These are phyloP conservation scores for Populus hybrid DNA, from an alignment of 441 rosid genomes.

Conservation along the genomic window DNA sequence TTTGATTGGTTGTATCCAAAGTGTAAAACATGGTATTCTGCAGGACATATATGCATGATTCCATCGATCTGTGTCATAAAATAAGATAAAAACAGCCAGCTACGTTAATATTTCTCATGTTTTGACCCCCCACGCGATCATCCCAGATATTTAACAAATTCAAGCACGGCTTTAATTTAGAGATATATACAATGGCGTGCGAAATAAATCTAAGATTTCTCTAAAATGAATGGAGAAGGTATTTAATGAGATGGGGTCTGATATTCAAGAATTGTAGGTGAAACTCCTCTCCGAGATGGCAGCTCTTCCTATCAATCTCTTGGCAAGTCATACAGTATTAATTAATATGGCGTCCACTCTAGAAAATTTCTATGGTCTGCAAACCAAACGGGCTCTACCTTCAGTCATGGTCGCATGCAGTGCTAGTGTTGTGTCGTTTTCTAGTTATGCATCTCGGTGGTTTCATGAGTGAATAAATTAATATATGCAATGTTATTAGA, in stretches of 20 bases:
- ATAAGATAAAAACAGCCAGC: too few species aligned
- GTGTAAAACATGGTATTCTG: background rate
- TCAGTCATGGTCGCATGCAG: too few species aligned
- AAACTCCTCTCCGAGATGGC: conserved; percentile 9
- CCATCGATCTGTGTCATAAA: background rate
- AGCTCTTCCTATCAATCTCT: conserved; percentile 3
- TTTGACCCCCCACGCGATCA: too few species aligned
- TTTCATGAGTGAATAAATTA: too few species aligned
- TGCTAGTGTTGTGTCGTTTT: too few species aligned
- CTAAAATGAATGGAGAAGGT: background rate
- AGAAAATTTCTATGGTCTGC: conserved; percentile 1
- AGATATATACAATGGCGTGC: too few species aligned
- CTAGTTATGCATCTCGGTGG: too few species aligned
- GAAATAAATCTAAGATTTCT: conserved; percentile 1
- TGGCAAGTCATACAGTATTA: background rate
- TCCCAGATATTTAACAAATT: too few species aligned
- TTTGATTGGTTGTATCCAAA: background rate
- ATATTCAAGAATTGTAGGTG: conserved; percentile 19
- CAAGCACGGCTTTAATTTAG: too few species aligned
- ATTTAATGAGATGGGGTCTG: conserved; percentile 29
- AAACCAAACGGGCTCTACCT: background rate
- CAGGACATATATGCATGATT: background rate
- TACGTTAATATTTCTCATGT: background rate
- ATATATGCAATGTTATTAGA: too few species aligned
- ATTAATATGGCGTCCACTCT: background rate